Evolutionary conservation across 1,284 basidiomycete genomes (phyloP).

Genomic region (Papiliotrema laurentii): DNA sequence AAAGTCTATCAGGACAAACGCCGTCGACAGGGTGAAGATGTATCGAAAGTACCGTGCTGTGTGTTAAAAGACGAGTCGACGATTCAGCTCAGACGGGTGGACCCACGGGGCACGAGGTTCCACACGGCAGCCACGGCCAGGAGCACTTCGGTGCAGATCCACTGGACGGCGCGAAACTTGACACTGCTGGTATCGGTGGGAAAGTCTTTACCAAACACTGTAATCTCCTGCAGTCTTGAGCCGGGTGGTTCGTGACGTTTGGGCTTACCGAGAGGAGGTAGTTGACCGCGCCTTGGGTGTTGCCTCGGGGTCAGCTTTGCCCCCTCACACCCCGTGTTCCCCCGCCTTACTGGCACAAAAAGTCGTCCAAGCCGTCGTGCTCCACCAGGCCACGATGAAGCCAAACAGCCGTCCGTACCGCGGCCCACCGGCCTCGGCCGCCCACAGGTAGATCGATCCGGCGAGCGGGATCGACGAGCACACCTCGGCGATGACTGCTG

Average conservation of each 20-base stretch:
- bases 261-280: constrained; percentile 66
- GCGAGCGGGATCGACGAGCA: constrained; percentile 78
- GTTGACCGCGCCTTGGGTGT: constrained; percentile 55
- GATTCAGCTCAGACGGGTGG: background rate
- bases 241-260: background rate
- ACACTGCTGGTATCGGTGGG: constrained; percentile 71
- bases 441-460: constrained; percentile 86
- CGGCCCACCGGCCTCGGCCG: constrained; percentile 77
- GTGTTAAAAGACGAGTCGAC: background rate
- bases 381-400: constrained; percentile 84
- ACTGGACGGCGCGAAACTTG: constrained; percentile 76
- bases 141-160: constrained; percentile 58
- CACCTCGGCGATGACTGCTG: constrained; percentile 74
- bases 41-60: background rate
- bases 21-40: background rate
- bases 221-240: constrained; percentile 36
- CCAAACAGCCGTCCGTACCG: constrained; percentile 77
- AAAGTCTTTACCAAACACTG: constrained; percentile 71
- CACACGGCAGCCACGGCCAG: constrained; percentile 47
- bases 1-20: background rate
- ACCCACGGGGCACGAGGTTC: constrained; percentile 74
- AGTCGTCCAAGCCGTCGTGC: constrained; percentile 84
- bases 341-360: constrained; percentile 58
- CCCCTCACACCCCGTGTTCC: background rate
- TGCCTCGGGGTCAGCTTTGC: background rate